Percentiles rank a stretch among this genome's conserved stretches.
Evolutionary conservation across 345 rosid genomes (phyloP).

Genomic region (Hypericum perforatum): DNA sequence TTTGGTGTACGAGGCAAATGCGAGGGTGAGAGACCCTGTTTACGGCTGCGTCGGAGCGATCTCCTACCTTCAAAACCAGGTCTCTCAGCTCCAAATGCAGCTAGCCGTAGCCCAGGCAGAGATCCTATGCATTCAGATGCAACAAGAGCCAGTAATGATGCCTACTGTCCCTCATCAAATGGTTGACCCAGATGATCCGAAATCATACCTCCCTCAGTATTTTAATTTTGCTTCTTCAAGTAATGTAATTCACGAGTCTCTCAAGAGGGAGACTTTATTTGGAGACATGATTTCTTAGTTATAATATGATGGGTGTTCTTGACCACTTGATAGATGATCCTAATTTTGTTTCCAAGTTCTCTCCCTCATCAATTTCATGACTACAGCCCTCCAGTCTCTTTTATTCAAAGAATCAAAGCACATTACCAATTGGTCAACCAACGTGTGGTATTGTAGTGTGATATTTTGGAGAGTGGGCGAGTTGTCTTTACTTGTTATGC

Average conservation of each 20-base stretch:
- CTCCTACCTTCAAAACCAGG: too few species aligned
- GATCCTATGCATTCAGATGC: slow-evolving; percentile 21
- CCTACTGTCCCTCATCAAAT: slow-evolving; percentile 5
- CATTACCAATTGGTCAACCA: too few species aligned
- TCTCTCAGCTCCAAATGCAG: too few species aligned
- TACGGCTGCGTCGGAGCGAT: too few species aligned
- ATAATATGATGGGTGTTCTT: background rate
- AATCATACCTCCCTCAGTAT: slow-evolving; percentile 15
- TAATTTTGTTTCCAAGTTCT: too few species aligned
- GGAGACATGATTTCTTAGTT: slow-evolving; percentile 45
- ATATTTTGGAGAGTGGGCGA: background rate
- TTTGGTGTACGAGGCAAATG: too few species aligned
- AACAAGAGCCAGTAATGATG: slow-evolving; percentile 7
- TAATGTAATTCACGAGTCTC: slow-evolving; percentile 22
- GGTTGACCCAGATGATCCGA: slow-evolving; percentile 1
- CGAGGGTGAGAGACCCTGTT: too few species aligned
- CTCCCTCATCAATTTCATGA: too few species aligned
- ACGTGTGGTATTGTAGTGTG: too few species aligned
- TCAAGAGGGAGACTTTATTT: slow-evolving; percentile 24
- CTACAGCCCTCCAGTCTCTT: too few species aligned
- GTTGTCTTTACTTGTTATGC: background rate
- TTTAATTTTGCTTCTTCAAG: slow-evolving; percentile 17
- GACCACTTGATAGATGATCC: background rate
- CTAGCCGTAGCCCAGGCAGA: slow-evolving; percentile 31
- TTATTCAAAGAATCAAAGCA: too few species aligned